Evolutionary conservation across 2,329 filamentous ascomycete genomes (phyloP), one percentile per base, ranked within the genome.

Genomic region (Dothideomycetes sp.): DNA sequence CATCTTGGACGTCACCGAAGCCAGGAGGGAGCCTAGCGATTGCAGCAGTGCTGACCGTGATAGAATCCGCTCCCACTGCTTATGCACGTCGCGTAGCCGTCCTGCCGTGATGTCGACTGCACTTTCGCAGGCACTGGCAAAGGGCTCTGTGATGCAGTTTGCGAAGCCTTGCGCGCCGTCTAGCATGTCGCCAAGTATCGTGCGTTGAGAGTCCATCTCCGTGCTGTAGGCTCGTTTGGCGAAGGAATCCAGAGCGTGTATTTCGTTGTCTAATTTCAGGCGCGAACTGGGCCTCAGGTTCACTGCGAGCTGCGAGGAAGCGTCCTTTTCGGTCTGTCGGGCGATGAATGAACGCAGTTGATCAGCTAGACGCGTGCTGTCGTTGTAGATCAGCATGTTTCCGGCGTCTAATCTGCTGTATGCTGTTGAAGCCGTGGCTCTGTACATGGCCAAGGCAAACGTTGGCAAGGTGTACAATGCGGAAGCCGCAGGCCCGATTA

Each of bases 391-490:
- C 38, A 77, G 69, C 68, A 81, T 78, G 48, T 76, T 72, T 5
- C 73, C 73, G 3, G 69, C 65, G 14, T 61, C 61, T 30, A 77
- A 68, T 11, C 74, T 65, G 0, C 75, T 68, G 55, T 91, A 91
- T 52, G 83, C 84, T 42, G 81, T 74, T 1, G 81, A 77, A 4
- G 84, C 81, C 2, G 86, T 76, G 3, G 84, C 83, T 36, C 84
- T 71, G 57, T 87, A 91, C 61, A 88, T 75, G n/a, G 83, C 82
- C 32, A 91, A 64, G 2, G 79, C 70, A 14, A 86, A 72, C 1
- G 78, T 81, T 2, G 84, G 84, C 3, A 91, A 62, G 27, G 70
- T 72, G 52, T 86, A 86, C 0, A 91, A 65, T 0, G 79, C 82
- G 5, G 73, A 66, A 1, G 79, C 81, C 4, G 81, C 81, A 10